Percentiles rank a stretch among this genome's conserved stretches.
phyloP scores from a whole-genome alignment of 106 monocot genomes.

The Alisma plantagoaquatica region DNA sequence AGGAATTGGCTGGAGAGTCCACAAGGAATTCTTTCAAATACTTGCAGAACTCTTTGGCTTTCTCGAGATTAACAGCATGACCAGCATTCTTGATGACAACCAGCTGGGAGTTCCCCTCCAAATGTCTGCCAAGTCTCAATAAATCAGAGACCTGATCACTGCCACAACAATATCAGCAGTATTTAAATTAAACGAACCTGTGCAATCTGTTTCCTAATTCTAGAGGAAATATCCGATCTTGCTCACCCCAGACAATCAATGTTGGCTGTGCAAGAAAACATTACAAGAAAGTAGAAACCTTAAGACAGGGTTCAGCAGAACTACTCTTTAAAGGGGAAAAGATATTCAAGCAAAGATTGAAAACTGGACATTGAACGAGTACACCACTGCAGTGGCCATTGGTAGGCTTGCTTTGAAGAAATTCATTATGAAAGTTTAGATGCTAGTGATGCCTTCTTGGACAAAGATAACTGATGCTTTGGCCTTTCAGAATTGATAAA shows the following conservation, averaged over 20 bases:
- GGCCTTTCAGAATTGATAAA: too few species aligned
- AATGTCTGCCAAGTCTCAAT: conserved; percentile 40
- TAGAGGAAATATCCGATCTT: conserved; percentile 75
- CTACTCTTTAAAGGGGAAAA: not conserved
- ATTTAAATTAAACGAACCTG: conserved; percentile 19
- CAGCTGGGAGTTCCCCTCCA: conserved; percentile 55
- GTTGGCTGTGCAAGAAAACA: conserved; percentile 43
- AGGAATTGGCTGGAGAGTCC: conserved; percentile 11
- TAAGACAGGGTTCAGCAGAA: too few species aligned
- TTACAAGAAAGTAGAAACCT: not conserved
- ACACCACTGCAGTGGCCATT: too few species aligned
- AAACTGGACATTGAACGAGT: not conserved
- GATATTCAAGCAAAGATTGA: not conserved
- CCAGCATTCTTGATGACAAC: conserved; percentile 72
- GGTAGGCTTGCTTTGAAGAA: too few species aligned
- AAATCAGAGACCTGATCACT: too few species aligned
- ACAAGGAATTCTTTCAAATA: conserved; percentile 50
- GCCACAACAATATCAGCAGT: not conserved
- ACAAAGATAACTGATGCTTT: too few species aligned
- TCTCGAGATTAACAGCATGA: conserved; percentile 82
- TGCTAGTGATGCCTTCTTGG: too few species aligned
- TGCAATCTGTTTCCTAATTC: conserved; percentile 64
- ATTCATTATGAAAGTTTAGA: too few species aligned
- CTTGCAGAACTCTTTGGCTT: conserved; percentile 52
- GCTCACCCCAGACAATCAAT: conserved; percentile 78